phyloP scores from a whole-genome alignment of 805 yeast species.

The Cyberlindnera galapagoensis region DNA sequence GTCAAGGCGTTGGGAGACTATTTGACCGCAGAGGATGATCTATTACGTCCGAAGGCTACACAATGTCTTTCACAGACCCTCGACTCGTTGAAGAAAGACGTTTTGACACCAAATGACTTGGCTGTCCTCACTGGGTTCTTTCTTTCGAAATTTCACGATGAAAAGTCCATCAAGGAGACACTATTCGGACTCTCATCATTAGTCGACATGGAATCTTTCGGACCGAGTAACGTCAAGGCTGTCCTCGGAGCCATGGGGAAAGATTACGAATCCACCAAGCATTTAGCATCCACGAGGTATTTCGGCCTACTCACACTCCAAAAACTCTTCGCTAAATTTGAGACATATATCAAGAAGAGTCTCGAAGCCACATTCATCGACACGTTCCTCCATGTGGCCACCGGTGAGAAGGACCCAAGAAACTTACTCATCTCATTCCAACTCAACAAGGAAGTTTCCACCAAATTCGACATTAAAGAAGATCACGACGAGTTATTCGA shows the following conservation, averaged over 20 bases:
- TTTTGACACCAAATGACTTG: slow-evolving; percentile 33
- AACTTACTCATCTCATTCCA: slow-evolving; percentile 70
- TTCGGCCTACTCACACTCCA: slow-evolving; percentile 47
- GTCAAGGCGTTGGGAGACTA: slow-evolving; percentile 55
- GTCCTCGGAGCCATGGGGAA: slow-evolving; percentile 33
- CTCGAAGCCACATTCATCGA: slow-evolving; percentile 40
- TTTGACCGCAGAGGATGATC: slow-evolving; percentile 53
- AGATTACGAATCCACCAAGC: slow-evolving; percentile 48
- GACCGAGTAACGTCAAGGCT: slow-evolving; percentile 26
- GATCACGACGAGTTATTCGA: slow-evolving; percentile 72
- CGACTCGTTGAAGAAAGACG: slow-evolving; percentile 21
- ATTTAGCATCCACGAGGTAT: slow-evolving; percentile 57
- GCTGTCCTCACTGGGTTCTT: slow-evolving; percentile 44
- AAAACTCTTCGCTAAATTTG: slow-evolving; percentile 27
- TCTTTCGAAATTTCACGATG: slow-evolving; percentile 62
- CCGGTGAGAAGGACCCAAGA: slow-evolving; percentile 92
- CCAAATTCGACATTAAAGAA: slow-evolving; percentile 41
- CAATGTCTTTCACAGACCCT: slow-evolving; percentile 36
- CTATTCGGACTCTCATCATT: slow-evolving; percentile 49
- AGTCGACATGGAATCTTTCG: slow-evolving; percentile 44
- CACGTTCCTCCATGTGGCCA: slow-evolving; percentile 60
- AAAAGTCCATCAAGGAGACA: slow-evolving; percentile 43
- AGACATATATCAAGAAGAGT: slow-evolving; percentile 14
- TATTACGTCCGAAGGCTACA: slow-evolving; percentile 43
- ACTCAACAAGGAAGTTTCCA: slow-evolving; percentile 46